Percentiles rank a stretch among this genome's conserved stretches.
Conservation (phyloP, 352 stramenopile species). For the Globisporangium paddicum region DNA sequence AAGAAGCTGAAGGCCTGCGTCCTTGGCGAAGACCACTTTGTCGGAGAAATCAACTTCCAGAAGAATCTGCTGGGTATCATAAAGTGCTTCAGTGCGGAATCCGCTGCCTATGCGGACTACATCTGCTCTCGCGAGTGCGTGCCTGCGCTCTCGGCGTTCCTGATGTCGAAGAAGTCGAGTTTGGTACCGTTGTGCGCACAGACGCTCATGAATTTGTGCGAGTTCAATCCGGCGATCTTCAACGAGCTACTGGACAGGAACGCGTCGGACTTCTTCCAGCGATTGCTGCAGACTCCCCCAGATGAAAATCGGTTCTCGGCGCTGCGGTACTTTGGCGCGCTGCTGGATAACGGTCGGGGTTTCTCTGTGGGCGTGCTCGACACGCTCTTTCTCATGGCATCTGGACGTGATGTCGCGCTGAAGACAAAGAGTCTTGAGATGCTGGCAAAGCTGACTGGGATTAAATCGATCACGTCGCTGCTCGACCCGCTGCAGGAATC, state of each 20-base stretch:
- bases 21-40: constrained; percentile 56
- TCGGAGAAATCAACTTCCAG: constrained; percentile 77
- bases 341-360: constrained; percentile 49
- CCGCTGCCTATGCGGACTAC: constrained; percentile 48
- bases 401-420: constrained; percentile 42
- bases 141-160: constrained; percentile 48
- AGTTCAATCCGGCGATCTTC: constrained; percentile 67
- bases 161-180: constrained; percentile 64
- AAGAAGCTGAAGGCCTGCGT: constrained; percentile 72
- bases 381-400: constrained; percentile 69
- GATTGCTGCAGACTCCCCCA: constrained; percentile 64
- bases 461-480: constrained; percentile 45
- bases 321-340: constrained; percentile 59
- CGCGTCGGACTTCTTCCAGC: constrained; percentile 73
- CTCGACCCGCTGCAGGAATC: constrained; percentile 38
- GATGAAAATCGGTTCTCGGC: constrained; percentile 72
- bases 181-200: constrained; percentile 63
- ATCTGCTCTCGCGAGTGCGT: constrained; percentile 56
- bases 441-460: constrained; percentile 44
- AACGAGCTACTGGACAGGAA: constrained; percentile 55
- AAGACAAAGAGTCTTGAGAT: constrained; percentile 51
- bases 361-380: constrained; percentile 60
- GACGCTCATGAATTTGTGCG: constrained; percentile 74
- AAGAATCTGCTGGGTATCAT: constrained; percentile 69
- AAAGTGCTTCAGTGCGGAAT: constrained; percentile 68